Evolutionary conservation across 2,329 filamentous ascomycete genomes (phyloP), one percentile per base, ranked within the genome.

Genomic region (Ceratocystis harringtonii): DNA sequence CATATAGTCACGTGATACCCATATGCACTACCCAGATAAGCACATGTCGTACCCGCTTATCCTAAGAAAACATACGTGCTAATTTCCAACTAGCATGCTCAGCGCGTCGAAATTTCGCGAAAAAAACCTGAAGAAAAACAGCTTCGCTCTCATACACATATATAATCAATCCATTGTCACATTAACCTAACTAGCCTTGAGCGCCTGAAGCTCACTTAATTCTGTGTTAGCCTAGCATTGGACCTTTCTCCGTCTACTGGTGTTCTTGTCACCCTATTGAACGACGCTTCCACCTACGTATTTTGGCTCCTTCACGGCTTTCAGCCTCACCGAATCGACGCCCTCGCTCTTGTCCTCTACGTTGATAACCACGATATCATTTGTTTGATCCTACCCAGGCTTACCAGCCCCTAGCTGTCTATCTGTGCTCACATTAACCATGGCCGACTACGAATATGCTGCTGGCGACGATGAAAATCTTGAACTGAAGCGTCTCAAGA

Each of bases 401-500:
- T 52, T 25, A 52, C 25, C 22, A 25, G 48, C 19, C 15, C 17
- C 3, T 28, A 10, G 22, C 22, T 22, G 15, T 52, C 25, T 5
- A 52, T 52, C 15, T 15, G 48, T 25, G 19, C 8, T 25, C 1
- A 28, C 10, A 25, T 25, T 28, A 15, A 67, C 19, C 30, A 67
- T 67, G 66, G 63, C 57, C 8, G 66, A 67, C 30, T 67, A 67
- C 48, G 58, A 41, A 43, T 67, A 65, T 50, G 48, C 48, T 19
- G 48, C 64, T 32, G 60, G 52, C 28, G 89, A 92, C 48, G 89
- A 92, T 76, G 89, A 94, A 77, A 90, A 88, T 74, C 82, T 82
- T 69, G 88, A 92, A 77, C 84, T 95, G 72, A 88, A 84, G 77
- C 90, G 89, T 76, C 82, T 92, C 68, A 85, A 88, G 70, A 78